Base-by-base conservation (phyloP, 2,329 filamentous ascomycete genomes). In the Fusarium miscanthi region DNA sequence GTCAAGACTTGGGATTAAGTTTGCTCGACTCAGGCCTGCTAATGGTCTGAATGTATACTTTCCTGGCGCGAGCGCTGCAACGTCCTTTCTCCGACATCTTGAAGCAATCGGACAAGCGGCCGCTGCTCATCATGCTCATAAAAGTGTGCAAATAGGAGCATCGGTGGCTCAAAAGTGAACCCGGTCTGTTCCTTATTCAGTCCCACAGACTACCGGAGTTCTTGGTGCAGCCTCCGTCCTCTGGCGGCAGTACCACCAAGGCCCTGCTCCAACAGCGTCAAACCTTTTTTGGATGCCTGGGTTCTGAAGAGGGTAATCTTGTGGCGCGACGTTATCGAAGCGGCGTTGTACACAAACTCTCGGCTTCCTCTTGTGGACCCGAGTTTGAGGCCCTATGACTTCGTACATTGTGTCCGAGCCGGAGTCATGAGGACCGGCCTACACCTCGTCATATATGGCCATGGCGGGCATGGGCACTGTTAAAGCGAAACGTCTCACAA, bases 251-350 rank as follows among this genome's bases (percentile, higher is more conserved):
- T 58, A 49, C 41, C 58, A 48, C 27, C 54, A 66, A 42, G 41
- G 21, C 30, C 33, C 25, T 41, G 40, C 33, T 43, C 23, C 19
- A 43, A n/a, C 38, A 45, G n/a, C 41, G 40, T 30, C 64, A 46
- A 41, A 37, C 35, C 30, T 23, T 51, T 27, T 53, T 30, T 35
- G 43, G 58, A 25, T 25, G 27, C 38, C 35, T 21, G 21, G 11
- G n/a, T 38, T 70, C 66, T 61, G 23, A 23, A 27, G 59, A 63
- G 46, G 57, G 66, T 21, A 70, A 46, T 57, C n/a, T 40, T 41
- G 70, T 73, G 70, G 70, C 70, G 70, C 57, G 54, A 71, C 61
- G 66, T 73, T 67, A 58, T 66, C 45, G 53, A 46, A 60, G 67
- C 45, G 41, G 57, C 48, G 57, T 40, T 40, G 42, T 52, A 59